These are phyloP conservation scores for Aristolochia californica DNA, from an alignment of 164 flowering plant genomes.

Conservation along the genomic window DNA sequence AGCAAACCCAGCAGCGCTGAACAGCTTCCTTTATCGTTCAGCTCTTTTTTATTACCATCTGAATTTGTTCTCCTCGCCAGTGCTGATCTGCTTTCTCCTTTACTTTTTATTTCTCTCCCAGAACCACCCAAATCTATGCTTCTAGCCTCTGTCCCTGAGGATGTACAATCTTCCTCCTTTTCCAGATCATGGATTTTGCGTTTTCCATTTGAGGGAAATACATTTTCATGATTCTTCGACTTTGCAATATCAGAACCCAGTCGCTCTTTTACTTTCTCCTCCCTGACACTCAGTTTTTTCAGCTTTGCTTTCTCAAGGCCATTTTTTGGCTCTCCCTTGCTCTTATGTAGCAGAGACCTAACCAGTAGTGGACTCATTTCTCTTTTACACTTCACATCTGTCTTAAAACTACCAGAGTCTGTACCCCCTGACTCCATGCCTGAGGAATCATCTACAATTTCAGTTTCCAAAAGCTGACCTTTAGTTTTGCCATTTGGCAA, in stretches of 20 bases:
- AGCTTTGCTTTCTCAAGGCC: not conserved
- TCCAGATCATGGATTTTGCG: not conserved
- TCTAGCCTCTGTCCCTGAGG: not conserved
- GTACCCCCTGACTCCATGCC: conserved; percentile 15
- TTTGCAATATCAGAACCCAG: not conserved
- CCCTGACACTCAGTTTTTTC: not conserved
- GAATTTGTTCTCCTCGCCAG: too few species aligned
- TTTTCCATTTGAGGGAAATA: not conserved
- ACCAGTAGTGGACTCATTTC: conserved; percentile 22
- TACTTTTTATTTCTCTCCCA: not conserved
- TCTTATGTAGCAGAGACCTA: conserved; percentile 9
- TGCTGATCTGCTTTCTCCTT: not conserved
- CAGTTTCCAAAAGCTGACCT: conserved; percentile 20
- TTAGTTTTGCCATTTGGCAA: conserved; percentile 22
- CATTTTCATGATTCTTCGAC: not conserved
- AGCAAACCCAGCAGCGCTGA: too few species aligned
- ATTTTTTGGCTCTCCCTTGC: conserved; percentile 7
- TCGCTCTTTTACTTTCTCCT: not conserved
- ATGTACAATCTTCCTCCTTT: not conserved
- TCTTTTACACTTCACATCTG: conserved; percentile 16
- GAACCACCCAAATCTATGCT: not conserved
- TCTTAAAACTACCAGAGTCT: conserved; percentile 13
- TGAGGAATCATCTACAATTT: conserved; percentile 28
- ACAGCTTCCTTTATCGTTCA: too few species aligned
- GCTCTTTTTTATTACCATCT: too few species aligned